phyloP scores from a whole-genome alignment of 306 rosid genomes.

The Cicer arietinum region DNA sequence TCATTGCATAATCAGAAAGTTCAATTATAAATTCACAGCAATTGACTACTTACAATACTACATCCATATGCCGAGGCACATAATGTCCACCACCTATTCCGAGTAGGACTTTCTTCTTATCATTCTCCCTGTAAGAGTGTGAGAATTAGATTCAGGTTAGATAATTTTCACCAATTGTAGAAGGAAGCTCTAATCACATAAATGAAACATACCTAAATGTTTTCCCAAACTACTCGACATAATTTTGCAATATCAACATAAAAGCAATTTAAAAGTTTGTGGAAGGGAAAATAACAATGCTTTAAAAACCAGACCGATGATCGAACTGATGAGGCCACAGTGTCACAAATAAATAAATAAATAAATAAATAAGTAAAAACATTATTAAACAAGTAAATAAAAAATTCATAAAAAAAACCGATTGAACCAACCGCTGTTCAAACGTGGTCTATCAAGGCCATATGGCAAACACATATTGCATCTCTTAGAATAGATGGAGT shows the following conservation, averaged over 20 bases:
- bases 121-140: constrained; percentile 63
- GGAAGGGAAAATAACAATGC: background rate
- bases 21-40: constrained; percentile 19
- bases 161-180: constrained; percentile 10
- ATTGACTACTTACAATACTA: constrained; percentile 65
- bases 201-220: constrained; percentile 25
- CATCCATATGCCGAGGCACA: constrained; percentile 92
- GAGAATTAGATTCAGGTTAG: constrained; percentile 30
- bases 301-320: too few relatives aligned
- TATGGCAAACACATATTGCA: constrained; percentile 18
- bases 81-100: constrained; percentile 98
- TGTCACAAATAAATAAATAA: too few relatives aligned
- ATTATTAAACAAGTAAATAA: too few relatives aligned
- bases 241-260: constrained; percentile 18
- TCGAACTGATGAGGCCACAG: too few relatives aligned
- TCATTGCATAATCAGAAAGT: constrained; percentile 34
- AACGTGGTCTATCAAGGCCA: constrained; percentile 16
- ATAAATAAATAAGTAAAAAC: too few relatives aligned
- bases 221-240: background rate
- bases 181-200: background rate
- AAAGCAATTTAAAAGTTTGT: constrained; percentile 3
- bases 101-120: constrained; percentile 77
- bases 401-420: too few relatives aligned
- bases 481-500: constrained; percentile 23
- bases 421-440: too few relatives aligned